Evolutionary conservation across 2,329 filamentous ascomycete genomes (phyloP).

Genomic region (Aspergillus sp.): DNA sequence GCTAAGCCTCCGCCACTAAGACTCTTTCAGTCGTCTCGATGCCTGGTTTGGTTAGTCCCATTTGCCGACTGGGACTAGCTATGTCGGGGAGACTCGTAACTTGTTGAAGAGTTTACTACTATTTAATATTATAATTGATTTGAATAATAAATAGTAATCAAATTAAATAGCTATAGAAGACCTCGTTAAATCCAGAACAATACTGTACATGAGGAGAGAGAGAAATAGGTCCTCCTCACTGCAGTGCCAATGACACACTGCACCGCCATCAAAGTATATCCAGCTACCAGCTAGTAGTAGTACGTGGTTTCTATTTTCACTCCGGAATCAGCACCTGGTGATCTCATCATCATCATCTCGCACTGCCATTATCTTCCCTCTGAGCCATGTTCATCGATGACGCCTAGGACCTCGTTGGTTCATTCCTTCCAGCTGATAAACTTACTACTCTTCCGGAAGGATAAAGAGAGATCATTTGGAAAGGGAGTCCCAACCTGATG

Average conservation of each 20-base stretch:
- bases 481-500: too few species aligned
- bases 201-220: too few species aligned
- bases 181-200: too few species aligned
- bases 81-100: background rate
- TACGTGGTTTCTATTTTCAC: background rate
- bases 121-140: too few species aligned
- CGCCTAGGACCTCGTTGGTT: too few species aligned
- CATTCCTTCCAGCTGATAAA: background rate
- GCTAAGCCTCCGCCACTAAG: conserved; percentile 24
- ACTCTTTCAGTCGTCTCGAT: background rate
- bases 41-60: background rate
- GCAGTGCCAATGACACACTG: background rate
- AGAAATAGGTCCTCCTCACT: too few species aligned
- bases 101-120: too few species aligned
- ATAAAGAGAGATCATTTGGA: too few species aligned
- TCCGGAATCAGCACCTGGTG: background rate
- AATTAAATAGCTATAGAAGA: too few species aligned
- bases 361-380: background rate
- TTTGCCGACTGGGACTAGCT: background rate
- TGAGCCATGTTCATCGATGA: background rate
- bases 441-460: too few species aligned
- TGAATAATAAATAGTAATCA: too few species aligned
- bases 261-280: background rate
- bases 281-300: too few species aligned
- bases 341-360: background rate